phyloP scores from a whole-genome alignment of 495 filamentous ascomycete species.

The Aspergillus funiculosus region DNA sequence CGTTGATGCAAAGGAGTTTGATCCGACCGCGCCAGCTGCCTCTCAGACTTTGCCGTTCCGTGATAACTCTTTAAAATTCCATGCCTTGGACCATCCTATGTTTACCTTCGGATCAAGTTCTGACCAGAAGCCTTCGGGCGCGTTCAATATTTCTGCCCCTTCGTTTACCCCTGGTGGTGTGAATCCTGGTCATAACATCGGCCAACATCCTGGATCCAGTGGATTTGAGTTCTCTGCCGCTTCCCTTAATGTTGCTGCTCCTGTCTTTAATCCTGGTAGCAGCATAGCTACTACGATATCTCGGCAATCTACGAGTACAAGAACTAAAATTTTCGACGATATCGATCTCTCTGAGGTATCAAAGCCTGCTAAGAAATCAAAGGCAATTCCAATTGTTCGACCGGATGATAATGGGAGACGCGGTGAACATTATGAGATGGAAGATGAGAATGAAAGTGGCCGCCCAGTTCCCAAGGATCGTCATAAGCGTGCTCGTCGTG shows the following conservation, averaged over 20 bases:
- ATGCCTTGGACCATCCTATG: conserved; percentile 24
- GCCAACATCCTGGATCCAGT: conserved; percentile 28
- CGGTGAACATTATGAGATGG: conserved; percentile 42
- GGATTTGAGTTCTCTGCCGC: conserved; percentile 72
- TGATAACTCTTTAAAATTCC: conserved; percentile 50
- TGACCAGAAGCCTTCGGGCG: conserved; percentile 28
- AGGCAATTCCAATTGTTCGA: conserved; percentile 73
- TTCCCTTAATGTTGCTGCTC: conserved; percentile 75
- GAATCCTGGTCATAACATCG: conserved; percentile 11
- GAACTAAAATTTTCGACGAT: conserved; percentile 67
- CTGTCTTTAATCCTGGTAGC: conserved; percentile 64
- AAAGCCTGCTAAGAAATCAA: conserved; percentile 63
- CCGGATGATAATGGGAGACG: conserved; percentile 50
- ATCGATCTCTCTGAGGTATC: conserved; percentile 59
- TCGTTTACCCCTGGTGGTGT: conserved; percentile 60
- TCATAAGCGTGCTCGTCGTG: conserved; percentile 64
- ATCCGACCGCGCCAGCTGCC: conserved; percentile 58
- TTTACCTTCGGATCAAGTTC: conserved; percentile 26
- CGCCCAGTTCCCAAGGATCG: conserved; percentile 45
- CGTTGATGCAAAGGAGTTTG: conserved; percentile 82
- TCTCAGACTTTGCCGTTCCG: conserved; percentile 54
- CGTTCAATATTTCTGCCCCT: conserved; percentile 63
- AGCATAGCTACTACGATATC: conserved; percentile 25
- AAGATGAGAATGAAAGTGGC: conserved; percentile 36
- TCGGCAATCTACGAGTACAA: conserved; percentile 22